These are phyloP conservation scores for Mrakiaceae sp. DNA, from an alignment of 1,284 basidiomycete species.

Conservation along the genomic window DNA sequence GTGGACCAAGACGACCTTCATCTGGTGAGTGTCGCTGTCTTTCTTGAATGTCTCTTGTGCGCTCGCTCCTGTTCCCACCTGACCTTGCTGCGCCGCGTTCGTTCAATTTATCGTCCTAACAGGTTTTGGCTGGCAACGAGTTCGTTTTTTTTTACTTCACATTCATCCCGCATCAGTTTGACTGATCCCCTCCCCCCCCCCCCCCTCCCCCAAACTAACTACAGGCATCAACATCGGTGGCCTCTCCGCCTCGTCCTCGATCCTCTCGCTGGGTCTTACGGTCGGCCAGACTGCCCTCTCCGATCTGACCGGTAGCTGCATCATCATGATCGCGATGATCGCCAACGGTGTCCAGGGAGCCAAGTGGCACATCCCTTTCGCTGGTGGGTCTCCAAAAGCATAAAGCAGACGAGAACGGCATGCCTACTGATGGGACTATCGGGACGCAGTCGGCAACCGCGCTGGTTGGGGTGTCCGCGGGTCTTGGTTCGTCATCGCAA, in stretches of 20 bases:
- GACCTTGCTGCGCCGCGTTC: no score
- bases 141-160: not conserved
- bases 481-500: constrained; percentile 13
- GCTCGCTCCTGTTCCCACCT: no score
- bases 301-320: constrained; percentile 6
- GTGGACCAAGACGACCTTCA: not conserved
- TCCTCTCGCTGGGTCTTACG: constrained; percentile 4
- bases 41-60: no score
- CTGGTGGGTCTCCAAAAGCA: not conserved
- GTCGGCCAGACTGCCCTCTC: constrained; percentile 2
- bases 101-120: no score
- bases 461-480: constrained; percentile 16
- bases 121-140: constrained; percentile 12
- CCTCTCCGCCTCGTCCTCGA: not conserved
- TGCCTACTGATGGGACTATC: no score
- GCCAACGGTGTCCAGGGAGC: constrained; percentile 12
- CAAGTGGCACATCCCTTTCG: constrained; percentile 15
- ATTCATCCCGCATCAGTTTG: not conserved
- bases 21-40: no score
- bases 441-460: constrained; percentile 8
- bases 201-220: not conserved
- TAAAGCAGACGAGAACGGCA: no score
- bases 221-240: constrained; percentile 2
- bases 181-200: not conserved
- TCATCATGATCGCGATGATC: constrained; percentile 8